phyloP scores from a whole-genome alignment of 1,284 basidiomycete genomes.

The Ustilago esculenta region DNA sequence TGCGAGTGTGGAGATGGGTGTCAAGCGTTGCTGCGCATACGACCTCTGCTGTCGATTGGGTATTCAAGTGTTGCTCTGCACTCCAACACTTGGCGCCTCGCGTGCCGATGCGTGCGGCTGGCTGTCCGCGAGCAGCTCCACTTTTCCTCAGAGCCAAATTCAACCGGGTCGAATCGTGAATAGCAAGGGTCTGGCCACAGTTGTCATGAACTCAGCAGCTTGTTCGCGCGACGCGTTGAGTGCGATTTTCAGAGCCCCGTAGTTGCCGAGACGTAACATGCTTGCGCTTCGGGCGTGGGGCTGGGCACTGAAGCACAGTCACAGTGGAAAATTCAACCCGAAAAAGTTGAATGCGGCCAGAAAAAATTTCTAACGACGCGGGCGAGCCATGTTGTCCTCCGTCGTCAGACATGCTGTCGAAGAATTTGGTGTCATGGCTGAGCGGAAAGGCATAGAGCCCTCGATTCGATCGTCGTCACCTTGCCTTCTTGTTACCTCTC shows the following conservation, averaged over 20 bases:
- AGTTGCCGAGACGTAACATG: background rate
- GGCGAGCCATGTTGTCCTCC: background rate
- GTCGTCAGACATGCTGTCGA: background rate
- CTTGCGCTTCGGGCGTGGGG: too few species aligned
- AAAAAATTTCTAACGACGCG: constrained; percentile 19
- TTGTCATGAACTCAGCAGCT: background rate
- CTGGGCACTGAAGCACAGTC: constrained; percentile 11
- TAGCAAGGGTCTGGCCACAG: too few species aligned
- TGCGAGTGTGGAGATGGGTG: too few species aligned
- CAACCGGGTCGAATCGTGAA: constrained; percentile 4
- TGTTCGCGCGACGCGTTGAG: constrained; percentile 40
- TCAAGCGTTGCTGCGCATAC: background rate
- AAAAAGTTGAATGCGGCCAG: background rate
- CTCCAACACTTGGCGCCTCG: background rate
- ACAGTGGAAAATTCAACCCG: constrained; percentile 2
- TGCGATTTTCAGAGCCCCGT: constrained; percentile 7
- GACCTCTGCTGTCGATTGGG: background rate
- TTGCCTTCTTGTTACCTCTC: constrained; percentile 26
- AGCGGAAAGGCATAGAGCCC: constrained; percentile 9
- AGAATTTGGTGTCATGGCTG: too few species aligned
- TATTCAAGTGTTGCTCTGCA: constrained; percentile 12
- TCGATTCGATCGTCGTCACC: constrained; percentile 7
- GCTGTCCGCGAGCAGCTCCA: constrained; percentile 9
- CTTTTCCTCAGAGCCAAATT: background rate
- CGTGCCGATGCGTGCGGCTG: too few species aligned